phyloP scores from a whole-genome alignment of 1,139 yeast genomes.

The Taiozyma sp. region DNA sequence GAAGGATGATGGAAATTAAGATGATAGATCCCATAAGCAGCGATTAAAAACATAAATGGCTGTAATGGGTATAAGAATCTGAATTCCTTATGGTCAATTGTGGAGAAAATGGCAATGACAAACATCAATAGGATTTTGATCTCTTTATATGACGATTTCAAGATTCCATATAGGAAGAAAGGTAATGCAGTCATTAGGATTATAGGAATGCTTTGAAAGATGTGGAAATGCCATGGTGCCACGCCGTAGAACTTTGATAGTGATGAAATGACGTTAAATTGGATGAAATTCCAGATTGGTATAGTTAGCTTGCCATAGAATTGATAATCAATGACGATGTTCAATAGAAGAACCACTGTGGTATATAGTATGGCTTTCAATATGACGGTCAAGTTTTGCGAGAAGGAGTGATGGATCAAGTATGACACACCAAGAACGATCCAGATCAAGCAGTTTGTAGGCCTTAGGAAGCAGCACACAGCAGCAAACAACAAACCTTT shows the following conservation, averaged over 20 bases:
- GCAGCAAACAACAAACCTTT: conserved; percentile 41
- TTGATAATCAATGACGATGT: conserved; percentile 45
- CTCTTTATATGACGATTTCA: conserved; percentile 13
- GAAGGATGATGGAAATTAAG: conserved; percentile 13
- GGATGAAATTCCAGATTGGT: conserved; percentile 66
- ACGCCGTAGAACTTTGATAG: conserved; percentile 82
- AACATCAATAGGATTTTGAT: conserved; percentile 26
- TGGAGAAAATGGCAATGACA: conserved; percentile 54
- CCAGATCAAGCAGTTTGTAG: conserved; percentile 84
- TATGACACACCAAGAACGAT: conserved; percentile 42
- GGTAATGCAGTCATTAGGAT: conserved; percentile 67
- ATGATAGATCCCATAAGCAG: conserved; percentile 31
- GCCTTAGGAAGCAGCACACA: conserved; percentile 65
- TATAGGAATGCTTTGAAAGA: conserved; percentile 79
- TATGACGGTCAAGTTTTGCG: conserved; percentile 15
- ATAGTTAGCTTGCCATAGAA: conserved; percentile 58
- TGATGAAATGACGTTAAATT: conserved; percentile 70
- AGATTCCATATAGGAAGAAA: conserved; percentile 41
- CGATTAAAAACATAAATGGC: conserved; percentile 55
- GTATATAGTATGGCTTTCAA: conserved; percentile 24
- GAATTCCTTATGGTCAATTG: conserved; percentile 81
- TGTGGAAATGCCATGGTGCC: conserved; percentile 82
- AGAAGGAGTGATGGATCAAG: conserved; percentile 10
- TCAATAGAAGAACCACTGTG: conserved; percentile 30
- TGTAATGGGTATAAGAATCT: conserved; percentile 85